A percentile compares a stretch with the other conserved stretches of the same genome.
Evolutionary conservation across 148 eudicot species (phyloP).

Genomic region (Heliosperma pusillum): DNA sequence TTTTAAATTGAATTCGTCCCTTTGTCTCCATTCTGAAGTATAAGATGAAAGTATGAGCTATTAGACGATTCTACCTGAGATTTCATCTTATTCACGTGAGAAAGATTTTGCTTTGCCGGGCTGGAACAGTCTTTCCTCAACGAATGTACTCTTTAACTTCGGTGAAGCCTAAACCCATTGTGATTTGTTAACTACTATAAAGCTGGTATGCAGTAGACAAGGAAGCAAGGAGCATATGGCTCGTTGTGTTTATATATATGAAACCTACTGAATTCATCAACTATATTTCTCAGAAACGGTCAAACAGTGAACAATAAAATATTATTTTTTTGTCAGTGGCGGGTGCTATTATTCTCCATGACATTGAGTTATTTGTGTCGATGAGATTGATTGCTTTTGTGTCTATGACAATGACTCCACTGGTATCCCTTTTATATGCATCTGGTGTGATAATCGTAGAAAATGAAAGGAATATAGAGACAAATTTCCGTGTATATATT

Average conservation of each 20-base stretch:
- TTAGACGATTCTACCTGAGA: neutral
- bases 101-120: neutral
- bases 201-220: neutral
- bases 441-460: neutral
- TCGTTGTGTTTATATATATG: neutral
- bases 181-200: neutral
- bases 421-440: constrained; percentile 1
- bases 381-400: neutral
- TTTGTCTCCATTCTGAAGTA: neutral
- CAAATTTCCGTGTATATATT: neutral
- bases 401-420: neutral
- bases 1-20: neutral
- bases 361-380: neutral
- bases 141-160: neutral
- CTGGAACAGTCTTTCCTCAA: neutral
- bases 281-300: neutral
- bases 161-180: neutral
- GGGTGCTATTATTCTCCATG: neutral
- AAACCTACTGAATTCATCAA: neutral
- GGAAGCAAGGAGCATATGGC: neutral
- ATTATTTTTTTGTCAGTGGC: neutral
- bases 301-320: neutral
- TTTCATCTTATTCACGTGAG: neutral
- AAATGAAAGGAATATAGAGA: neutral
- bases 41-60: neutral